Evolutionary conservation across 2,329 filamentous ascomycete species (phyloP).

Genomic region (Periconia sp.): DNA sequence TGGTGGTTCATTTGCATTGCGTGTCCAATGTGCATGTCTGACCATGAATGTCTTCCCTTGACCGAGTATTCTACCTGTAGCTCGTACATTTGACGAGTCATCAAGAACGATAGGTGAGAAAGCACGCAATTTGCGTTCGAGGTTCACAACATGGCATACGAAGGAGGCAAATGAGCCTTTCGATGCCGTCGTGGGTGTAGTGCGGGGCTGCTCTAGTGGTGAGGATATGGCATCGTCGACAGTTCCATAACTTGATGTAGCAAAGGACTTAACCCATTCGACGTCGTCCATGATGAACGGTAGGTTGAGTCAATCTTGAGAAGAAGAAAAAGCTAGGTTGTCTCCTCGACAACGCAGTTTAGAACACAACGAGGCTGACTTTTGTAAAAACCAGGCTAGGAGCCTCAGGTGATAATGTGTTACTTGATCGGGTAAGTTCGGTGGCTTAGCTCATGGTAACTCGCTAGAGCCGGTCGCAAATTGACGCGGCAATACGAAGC

Average conservation of each 20-base stretch:
- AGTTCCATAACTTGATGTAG: conserved; percentile 8
- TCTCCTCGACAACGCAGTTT: too few relatives aligned
- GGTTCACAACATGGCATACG: conserved; percentile 9
- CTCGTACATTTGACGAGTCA: conserved; percentile 4
- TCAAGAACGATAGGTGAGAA: conserved; percentile 7
- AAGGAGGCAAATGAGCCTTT: conserved; percentile 11
- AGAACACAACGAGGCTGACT: too few relatives aligned
- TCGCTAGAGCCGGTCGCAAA: too few relatives aligned
- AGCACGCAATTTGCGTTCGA: conserved; percentile 7
- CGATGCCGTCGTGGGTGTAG: background rate
- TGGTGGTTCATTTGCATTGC: conserved; percentile 8
- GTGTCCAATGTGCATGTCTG: conserved; percentile 7
- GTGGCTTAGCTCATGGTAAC: too few relatives aligned
- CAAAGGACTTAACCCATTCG: conserved; percentile 7
- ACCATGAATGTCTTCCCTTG: conserved; percentile 11
- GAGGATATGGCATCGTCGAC: background rate
- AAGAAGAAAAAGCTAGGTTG: background rate
- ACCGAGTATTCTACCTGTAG: conserved; percentile 7
- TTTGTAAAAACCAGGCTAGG: too few relatives aligned
- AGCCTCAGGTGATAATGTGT: too few relatives aligned
- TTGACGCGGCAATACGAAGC: too few relatives aligned
- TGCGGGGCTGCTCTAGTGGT: background rate
- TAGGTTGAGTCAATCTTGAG: too few relatives aligned
- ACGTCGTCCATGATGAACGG: conserved; percentile 11
- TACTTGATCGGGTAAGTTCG: too few relatives aligned